Evolutionary conservation across 495 filamentous ascomycete genomes (phyloP).

Genomic region (Xylaria grammica): DNA sequence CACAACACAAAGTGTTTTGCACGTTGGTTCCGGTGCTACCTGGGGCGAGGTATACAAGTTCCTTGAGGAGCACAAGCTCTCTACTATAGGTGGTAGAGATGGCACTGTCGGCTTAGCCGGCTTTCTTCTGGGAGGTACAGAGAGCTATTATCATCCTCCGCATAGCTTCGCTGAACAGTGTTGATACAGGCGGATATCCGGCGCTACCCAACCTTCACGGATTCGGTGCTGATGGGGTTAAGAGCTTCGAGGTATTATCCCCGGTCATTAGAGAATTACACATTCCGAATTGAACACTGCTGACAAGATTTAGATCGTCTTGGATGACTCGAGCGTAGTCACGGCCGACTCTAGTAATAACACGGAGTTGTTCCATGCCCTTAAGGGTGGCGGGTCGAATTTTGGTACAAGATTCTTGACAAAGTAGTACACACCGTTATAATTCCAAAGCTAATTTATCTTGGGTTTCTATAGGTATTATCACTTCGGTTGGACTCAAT

Average conservation of each 20-base stretch:
- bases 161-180: background rate
- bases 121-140: background rate
- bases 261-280: too few relatives aligned
- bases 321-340: too few relatives aligned
- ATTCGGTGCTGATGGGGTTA: background rate
- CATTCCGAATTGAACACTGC: too few relatives aligned
- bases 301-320: too few relatives aligned
- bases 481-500: constrained; percentile 15
- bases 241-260: background rate
- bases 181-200: background rate
- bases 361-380: too few relatives aligned
- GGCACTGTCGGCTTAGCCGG: background rate
- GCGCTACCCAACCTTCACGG: background rate
- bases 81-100: background rate
- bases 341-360: too few relatives aligned
- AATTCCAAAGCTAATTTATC: background rate
- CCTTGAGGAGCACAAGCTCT: background rate
- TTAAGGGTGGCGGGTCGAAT: too few relatives aligned
- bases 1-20: background rate
- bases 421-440: background rate
- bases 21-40: background rate
- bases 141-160: background rate
- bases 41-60: background rate
- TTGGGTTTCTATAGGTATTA: background rate
- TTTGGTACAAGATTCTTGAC: too few relatives aligned